phyloP scores from a whole-genome alignment of 2,329 filamentous ascomycete genomes.

The Teratosphaeria destructans region DNA sequence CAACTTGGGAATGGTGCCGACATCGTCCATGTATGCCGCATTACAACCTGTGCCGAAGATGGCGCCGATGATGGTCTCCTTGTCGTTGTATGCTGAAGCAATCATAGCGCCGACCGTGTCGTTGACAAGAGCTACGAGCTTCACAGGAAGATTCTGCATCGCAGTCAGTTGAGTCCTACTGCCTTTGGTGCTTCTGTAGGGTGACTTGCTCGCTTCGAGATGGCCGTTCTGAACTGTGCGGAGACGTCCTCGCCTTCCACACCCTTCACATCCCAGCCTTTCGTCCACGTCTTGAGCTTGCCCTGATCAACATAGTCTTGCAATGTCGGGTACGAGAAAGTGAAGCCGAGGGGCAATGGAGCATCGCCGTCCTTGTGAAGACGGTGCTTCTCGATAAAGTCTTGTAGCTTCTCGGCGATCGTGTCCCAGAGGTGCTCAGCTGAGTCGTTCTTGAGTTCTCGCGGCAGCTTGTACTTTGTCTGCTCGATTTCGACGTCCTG shows the following conservation, averaged over 20 bases:
- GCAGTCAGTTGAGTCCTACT: constrained; percentile 38
- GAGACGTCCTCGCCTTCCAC: constrained; percentile 89
- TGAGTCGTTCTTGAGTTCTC: constrained; percentile 80
- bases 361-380: constrained; percentile 49
- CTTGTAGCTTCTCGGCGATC: constrained; percentile 82
- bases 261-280: constrained; percentile 88
- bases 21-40: constrained; percentile 84
- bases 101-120: constrained; percentile 89
- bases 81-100: constrained; percentile 79
- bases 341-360: constrained; percentile 76
- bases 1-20: constrained; percentile 72
- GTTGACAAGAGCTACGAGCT: constrained; percentile 77
- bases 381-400: constrained; percentile 85
- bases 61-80: constrained; percentile 74
- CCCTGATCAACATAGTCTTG: constrained; percentile 92
- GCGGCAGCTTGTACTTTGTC: constrained; percentile 91
- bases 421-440: constrained; percentile 90
- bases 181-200: constrained; percentile 4
- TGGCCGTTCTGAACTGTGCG: constrained; percentile 71
- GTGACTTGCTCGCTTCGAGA: constrained; percentile 54
- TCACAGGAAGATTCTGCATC: constrained; percentile 68
- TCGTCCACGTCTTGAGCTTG: constrained; percentile 89
- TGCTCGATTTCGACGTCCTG: constrained; percentile 94
- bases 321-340: constrained; percentile 90
- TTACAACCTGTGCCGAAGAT: constrained; percentile 94